Percentiles rank a stretch among this genome's conserved stretches.
Conservation (phyloP, 495 filamentous ascomycete genomes). For the Margaritispora aquatica region DNA sequence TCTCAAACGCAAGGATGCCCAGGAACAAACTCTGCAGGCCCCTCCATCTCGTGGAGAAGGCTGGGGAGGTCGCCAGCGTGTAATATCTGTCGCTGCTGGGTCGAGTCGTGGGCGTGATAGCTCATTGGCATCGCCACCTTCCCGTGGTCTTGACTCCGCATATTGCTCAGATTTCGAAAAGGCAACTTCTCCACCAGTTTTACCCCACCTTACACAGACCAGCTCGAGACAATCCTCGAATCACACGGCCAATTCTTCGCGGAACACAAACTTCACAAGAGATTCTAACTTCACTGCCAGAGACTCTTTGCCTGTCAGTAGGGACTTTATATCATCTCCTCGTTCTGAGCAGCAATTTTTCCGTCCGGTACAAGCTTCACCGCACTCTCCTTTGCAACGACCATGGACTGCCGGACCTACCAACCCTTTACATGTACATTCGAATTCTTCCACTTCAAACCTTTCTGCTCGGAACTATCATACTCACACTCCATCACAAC, state of each 20-base stretch:
- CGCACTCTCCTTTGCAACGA: constrained; percentile 48
- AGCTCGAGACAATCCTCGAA: not conserved
- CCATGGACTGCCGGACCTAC: constrained; percentile 42
- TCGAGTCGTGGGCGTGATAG: constrained; percentile 8
- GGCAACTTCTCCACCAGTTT: constrained; percentile 7
- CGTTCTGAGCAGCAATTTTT: constrained; percentile 47
- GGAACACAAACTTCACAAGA: constrained; percentile 20
- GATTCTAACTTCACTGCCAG: constrained; percentile 13
- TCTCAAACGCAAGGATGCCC: constrained; percentile 28
- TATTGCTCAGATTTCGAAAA: constrained; percentile 47
- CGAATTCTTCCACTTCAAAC: constrained; percentile 21
- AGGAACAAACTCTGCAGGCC: constrained; percentile 3
- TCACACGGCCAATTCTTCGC: not conserved
- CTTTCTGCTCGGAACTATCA: constrained; percentile 24
- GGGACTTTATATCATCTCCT: constrained; percentile 37
- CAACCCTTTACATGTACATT: constrained; percentile 20
- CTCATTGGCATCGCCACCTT: constrained; percentile 17
- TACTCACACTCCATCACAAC: constrained; percentile 37
- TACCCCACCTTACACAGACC: not conserved
- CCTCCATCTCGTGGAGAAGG: constrained; percentile 24
- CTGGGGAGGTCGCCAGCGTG: constrained; percentile 25
- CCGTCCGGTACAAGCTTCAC: constrained; percentile 45
- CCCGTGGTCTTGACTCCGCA: constrained; percentile 42
- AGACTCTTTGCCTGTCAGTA: not conserved
- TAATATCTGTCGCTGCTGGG: constrained; percentile 14